A percentile compares a stretch with the other conserved stretches of the same genome.
These are phyloP conservation scores for Neurospora sublineolata DNA, from an alignment of 495 filamentous ascomycete species.

Conservation along the genomic window DNA sequence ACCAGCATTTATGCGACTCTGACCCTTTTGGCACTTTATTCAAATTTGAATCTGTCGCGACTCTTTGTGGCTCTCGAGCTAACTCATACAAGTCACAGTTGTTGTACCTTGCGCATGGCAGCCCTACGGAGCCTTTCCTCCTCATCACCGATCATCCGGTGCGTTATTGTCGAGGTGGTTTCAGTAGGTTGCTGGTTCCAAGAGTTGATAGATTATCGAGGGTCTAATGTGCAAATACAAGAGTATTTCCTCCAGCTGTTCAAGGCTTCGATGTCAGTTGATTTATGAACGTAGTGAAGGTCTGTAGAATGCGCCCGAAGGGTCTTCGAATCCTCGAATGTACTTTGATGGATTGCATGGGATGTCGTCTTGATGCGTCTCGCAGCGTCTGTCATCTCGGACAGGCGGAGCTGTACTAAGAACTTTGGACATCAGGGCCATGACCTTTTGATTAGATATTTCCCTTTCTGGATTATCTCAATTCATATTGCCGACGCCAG, in stretches of 20 bases:
- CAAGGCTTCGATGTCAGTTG: background rate
- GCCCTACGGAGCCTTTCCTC: background rate
- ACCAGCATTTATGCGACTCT: conserved; percentile 71
- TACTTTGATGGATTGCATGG: background rate
- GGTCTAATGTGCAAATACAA: background rate
- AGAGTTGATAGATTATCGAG: background rate
- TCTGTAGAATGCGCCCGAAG: background rate
- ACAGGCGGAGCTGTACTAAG: background rate
- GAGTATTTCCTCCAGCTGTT: background rate
- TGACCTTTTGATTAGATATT: background rate
- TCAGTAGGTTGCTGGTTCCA: background rate
- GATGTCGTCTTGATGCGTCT: background rate
- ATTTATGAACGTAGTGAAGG: background rate
- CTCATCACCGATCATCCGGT: background rate
- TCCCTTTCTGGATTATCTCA: background rate
- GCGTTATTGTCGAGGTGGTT: background rate
- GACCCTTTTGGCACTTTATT: conserved; percentile 35
- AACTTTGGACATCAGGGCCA: background rate
- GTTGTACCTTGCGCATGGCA: background rate
- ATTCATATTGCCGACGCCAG: background rate
- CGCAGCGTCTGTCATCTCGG: too few relatives aligned
- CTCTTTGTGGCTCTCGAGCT: background rate
- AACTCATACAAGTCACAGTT: background rate
- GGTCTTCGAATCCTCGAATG: background rate
- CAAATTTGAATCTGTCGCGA: background rate